Conservation (phyloP, 2,329 filamentous ascomycete genomes). For the Ophidiomyces ophidiicola region DNA sequence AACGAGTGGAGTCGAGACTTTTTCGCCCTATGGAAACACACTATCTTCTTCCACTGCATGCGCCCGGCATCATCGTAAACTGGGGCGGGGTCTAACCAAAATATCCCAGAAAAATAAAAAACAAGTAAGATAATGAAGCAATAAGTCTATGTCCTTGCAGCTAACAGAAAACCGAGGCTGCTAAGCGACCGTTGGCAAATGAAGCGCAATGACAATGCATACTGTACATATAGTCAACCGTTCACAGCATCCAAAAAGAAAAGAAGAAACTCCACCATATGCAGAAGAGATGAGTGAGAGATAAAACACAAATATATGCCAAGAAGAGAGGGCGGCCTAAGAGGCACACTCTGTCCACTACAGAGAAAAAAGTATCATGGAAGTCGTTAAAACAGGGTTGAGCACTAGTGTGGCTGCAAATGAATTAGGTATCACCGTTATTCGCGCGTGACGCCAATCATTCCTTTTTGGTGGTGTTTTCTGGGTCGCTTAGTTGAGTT, state of each 20-base stretch:
- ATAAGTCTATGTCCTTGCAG: slow-evolving; percentile 6
- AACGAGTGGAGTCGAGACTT: slow-evolving; percentile 7
- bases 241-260: slow-evolving; percentile 5
- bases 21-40: slow-evolving; percentile 7
- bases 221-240: slow-evolving; percentile 3
- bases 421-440: neutral
- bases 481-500: slow-evolving; percentile 46
- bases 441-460: slow-evolving; percentile 2
- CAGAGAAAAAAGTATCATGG: neutral
- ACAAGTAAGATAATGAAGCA: neutral
- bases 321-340: slow-evolving; percentile 2
- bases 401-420: neutral
- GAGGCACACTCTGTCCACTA: slow-evolving; percentile 1
- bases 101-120: neutral
- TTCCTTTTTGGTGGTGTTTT: slow-evolving; percentile 10
- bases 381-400: neutral
- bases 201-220: neutral
- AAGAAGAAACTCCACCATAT: slow-evolving; percentile 11
- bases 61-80: slow-evolving; percentile 5
- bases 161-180: slow-evolving; percentile 1
- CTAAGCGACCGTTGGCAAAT: neutral
- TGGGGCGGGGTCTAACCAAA: neutral
- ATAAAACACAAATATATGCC: slow-evolving; percentile 5
- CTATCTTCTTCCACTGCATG: slow-evolving; percentile 7
- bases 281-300: slow-evolving; percentile 9